These are phyloP conservation scores for Meyerozyma elateridarum DNA, from an alignment of 1,139 yeast genomes.

Conservation along the genomic window DNA sequence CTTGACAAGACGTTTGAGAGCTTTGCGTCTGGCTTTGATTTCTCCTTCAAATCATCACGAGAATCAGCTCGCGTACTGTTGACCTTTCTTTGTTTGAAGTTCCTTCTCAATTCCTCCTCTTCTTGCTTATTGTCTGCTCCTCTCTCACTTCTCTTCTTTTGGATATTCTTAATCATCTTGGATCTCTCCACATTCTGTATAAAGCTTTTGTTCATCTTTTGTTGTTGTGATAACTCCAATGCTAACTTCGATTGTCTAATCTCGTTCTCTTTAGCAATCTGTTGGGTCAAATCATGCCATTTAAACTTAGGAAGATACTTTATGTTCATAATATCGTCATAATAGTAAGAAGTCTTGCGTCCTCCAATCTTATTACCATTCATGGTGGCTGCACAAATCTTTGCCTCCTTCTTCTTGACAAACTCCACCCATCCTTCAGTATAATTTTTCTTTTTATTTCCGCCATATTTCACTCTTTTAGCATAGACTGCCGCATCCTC, in stretches of 20 bases:
- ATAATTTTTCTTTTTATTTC: slow-evolving; percentile 84
- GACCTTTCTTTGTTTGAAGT: slow-evolving; percentile 60
- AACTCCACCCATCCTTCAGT: slow-evolving; percentile 99
- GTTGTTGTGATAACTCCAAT: slow-evolving; percentile 85
- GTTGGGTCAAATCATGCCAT: slow-evolving; percentile 93
- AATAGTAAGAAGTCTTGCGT: slow-evolving; percentile 84
- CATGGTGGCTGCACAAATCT: slow-evolving; percentile 77
- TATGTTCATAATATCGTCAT: slow-evolving; percentile 89
- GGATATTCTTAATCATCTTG: slow-evolving; percentile 70
- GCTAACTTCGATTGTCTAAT: slow-evolving; percentile 82
- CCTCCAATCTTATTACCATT: slow-evolving; percentile 93
- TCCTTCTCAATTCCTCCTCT: slow-evolving; percentile 40
- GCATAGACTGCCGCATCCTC: slow-evolving; percentile 68
- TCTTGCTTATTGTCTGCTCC: slow-evolving; percentile 15
- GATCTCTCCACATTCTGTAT: slow-evolving; percentile 81
- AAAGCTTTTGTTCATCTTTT: slow-evolving; percentile 77
- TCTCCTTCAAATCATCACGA: slow-evolving; percentile 40
- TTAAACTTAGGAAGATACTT: slow-evolving; percentile 89
- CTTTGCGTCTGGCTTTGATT: slow-evolving; percentile 38
- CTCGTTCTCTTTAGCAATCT: slow-evolving; percentile 87
- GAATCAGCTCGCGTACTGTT: slow-evolving; percentile 66
- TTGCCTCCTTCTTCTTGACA: slow-evolving; percentile 77
- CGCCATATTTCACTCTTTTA: slow-evolving; percentile 77
- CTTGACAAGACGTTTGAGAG: slow-evolving; percentile 44
- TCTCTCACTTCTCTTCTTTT: slow-evolving; percentile 44